Evolutionary conservation across 2,329 filamentous ascomycete genomes (phyloP), one percentile per base, ranked within the genome.

Genomic region (Alternaria postmessia): DNA sequence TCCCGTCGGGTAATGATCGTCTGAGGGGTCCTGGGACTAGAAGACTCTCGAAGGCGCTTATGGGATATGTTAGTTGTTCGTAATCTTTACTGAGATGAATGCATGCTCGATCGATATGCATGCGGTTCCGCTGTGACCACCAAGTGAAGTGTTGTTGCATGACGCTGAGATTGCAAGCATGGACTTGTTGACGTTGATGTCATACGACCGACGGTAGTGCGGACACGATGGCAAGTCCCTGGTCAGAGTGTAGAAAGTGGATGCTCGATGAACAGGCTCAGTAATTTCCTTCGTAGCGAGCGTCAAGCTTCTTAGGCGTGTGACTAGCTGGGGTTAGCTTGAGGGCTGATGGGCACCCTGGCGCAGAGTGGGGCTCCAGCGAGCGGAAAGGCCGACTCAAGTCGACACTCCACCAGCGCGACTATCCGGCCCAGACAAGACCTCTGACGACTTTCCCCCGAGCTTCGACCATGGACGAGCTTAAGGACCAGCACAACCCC

Each of bases 381-480:
- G 53, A 59, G 48, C 63, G 64, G 59, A 63, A 59, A 56, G 58
- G 39, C 58, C 49, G 55, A 56, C 28, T 55, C 54, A 59, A 54
- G 38, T 48, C 51, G 43, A 49, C 54, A 53, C 62, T 60, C 57
- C 63, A 64, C 62, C 51, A 48, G 59, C 58, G 61, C 63, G 62
- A 61, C 54, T 59, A 57, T 57, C 61, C 62, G 59, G 64, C 59
- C 64, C 66, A 64, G 62, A 61, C 41, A 54, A 24, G 57, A 58
- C 64, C 57, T 68, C 51, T 54, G 55, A 66, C 39, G 56, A 48
- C 58, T 59, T 56, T 57, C 54, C 54, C 55, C 59, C 65, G 66
- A 65, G 62, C 66, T 57, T 57, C 55, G 62, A 66, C 59, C 66
- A 75, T 75, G 71, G 75, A 78, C 47, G 72, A 73, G 20, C 61